These are phyloP conservation scores for Rosa lucieae DNA, from an alignment of 306 rosid genomes.

Conservation along the genomic window DNA sequence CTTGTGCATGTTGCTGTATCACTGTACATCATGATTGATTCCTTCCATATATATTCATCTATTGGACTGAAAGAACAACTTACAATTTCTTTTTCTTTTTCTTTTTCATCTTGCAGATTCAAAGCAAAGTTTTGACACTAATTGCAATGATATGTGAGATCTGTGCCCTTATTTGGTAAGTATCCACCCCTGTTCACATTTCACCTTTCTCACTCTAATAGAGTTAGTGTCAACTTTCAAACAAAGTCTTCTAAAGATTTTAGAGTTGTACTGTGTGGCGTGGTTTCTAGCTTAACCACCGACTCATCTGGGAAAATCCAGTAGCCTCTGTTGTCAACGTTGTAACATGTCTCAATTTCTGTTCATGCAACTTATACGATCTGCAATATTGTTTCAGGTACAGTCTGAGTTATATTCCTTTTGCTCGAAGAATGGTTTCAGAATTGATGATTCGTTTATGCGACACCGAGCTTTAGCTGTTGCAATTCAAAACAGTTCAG, in stretches of 20 bases:
- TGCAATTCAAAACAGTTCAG: constrained; percentile 4
- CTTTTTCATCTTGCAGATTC: constrained; percentile 55
- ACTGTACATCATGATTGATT: neutral
- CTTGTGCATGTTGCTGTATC: neutral
- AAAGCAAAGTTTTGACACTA: constrained; percentile 71
- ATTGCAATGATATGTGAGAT: constrained; percentile 78
- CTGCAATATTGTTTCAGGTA: constrained; percentile 61
- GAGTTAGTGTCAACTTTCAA: neutral
- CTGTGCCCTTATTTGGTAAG: constrained; percentile 85
- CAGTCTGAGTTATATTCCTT: constrained; percentile 90
- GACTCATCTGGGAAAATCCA: neutral
- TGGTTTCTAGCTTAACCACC: neutral
- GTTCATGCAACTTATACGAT: neutral
- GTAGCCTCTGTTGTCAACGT: neutral
- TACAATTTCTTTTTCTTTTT: neutral
- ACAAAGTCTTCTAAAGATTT: neutral
- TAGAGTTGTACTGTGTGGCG: neutral
- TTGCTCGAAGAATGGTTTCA: constrained; percentile 96
- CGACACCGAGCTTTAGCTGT: constrained; percentile 74
- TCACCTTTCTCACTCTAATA: constrained; percentile 19
- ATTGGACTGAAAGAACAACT: neutral
- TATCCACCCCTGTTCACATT: constrained; percentile 16
- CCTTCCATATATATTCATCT: neutral
- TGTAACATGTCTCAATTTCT: neutral
- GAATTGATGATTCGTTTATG: constrained; percentile 76